Evolutionary conservation across 2,329 filamentous ascomycete species (phyloP), one percentile per base, ranked within the genome.

Genomic region (Escovopsis sp.): DNA sequence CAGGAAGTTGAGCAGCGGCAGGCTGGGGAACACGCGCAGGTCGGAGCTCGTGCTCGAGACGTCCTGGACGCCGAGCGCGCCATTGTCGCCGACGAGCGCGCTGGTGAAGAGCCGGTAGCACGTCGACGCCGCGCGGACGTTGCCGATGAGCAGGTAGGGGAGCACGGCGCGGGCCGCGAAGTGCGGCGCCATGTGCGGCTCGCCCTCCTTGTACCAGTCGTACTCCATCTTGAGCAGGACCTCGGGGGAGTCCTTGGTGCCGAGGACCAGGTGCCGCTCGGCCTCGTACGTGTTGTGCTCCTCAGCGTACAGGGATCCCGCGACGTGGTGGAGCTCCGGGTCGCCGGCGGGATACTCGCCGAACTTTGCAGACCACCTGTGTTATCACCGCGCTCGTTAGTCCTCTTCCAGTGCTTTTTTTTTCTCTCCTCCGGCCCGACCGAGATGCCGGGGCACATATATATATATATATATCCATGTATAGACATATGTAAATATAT

Each of bases 1-100:
- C 44, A 96, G 71, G 64, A 96, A 96, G 65, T 98, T 98, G 54
- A 98, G 72, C 42, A 98, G 72, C n/a, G 91, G 91, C 48, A 98
- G 66, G 44, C 83, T 85, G 0, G 89, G 88, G 61, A 93, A 96
- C 45, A 96, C 74, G 48, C 82, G 80, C 36, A 84, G 63, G 47
- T 94, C 86, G 42, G 79, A 77, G 36, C 68, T 76, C 35, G 75
- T 70, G 51, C 79, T 83, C 56, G 81, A 83, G 41, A 95, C 83
- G 53, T 87, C 78, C 61, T 96, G 86, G 7, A 84, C 78, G 32
- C 70, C 72, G n/a, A 94, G 73, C 25, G 60, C 58, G 36, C 66
- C 61, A 53, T 60, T 63, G 39, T 66, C 64, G 44, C 48, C 54
- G 43, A 52, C 58, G 31, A 67, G 58, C 14, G 61, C 54, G 47